A percentile compares a stretch with the other conserved stretches of the same genome.
These are phyloP conservation scores for Dacryopinax primogenitus DNA, from an alignment of 768 basidiomycete genomes.

Conservation along the genomic window DNA sequence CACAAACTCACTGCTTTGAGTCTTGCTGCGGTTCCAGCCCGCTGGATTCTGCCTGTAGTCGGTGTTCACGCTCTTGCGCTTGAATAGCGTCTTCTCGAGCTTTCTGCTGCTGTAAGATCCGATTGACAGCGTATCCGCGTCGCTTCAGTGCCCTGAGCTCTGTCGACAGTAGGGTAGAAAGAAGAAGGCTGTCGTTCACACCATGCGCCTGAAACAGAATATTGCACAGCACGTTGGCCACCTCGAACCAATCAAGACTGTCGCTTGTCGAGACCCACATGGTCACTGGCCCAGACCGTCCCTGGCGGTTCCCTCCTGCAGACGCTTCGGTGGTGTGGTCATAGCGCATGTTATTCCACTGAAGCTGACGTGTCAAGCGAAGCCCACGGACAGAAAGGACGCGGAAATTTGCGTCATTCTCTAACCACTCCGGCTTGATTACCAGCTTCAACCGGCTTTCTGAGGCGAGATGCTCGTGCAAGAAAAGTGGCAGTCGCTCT, in stretches of 20 bases:
- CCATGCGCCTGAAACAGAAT: constrained; percentile 64
- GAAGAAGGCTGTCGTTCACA: constrained; percentile 74
- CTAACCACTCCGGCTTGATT: constrained; percentile 26
- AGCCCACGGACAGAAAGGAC: constrained; percentile 22
- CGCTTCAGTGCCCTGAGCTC: constrained; percentile 69
- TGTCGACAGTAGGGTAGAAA: constrained; percentile 89
- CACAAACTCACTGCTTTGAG: background rate
- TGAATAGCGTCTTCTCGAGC: constrained; percentile 41
- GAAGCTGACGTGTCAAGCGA: background rate
- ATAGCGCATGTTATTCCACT: constrained; percentile 4
- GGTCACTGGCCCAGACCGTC: constrained; percentile 48
- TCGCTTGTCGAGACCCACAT: constrained; percentile 65
- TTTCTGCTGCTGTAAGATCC: constrained; percentile 75
- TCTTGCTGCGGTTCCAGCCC: background rate
- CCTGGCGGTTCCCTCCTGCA: constrained; percentile 23
- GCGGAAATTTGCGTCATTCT: constrained; percentile 25
- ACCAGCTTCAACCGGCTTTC: constrained; percentile 20
- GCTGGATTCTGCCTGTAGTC: constrained; percentile 12
- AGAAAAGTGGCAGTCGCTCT: constrained; percentile 77
- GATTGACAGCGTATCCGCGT: constrained; percentile 83
- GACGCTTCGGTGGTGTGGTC: background rate
- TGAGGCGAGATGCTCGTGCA: constrained; percentile 61
- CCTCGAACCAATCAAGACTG: constrained; percentile 85
- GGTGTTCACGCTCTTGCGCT: constrained; percentile 27
- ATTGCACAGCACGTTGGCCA: constrained; percentile 72